A percentile compares a stretch with the other conserved stretches of the same genome.
Conservation (phyloP, 768 basidiomycete species). For the Agrocybe praecox region DNA sequence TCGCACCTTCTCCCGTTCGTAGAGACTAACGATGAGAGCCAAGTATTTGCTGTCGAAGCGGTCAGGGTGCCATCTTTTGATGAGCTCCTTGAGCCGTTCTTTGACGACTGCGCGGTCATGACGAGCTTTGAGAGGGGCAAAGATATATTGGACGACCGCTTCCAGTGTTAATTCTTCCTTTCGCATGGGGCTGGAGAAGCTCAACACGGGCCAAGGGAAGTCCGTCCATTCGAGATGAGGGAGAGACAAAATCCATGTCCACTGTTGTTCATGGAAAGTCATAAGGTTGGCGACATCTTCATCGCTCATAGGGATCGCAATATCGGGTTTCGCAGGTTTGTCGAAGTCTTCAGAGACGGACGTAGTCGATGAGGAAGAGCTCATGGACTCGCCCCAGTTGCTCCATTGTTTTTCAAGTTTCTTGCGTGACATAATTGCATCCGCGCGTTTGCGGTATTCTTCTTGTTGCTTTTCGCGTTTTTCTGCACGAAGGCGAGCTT, state of each 20-base stretch:
- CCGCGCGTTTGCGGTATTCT: constrained; percentile 23
- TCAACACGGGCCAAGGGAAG: constrained; percentile 27
- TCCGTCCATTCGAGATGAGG: constrained; percentile 22
- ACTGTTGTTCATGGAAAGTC: constrained; percentile 28
- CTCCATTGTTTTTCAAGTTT: constrained; percentile 4
- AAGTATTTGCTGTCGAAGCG: constrained; percentile 25
- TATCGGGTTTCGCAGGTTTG: constrained; percentile 3
- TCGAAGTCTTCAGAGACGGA: constrained; percentile 8
- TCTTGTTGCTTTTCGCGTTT: constrained; percentile 25
- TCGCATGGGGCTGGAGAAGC: constrained; percentile 17
- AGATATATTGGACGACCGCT: constrained; percentile 21
- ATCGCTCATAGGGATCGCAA: constrained; percentile 11
- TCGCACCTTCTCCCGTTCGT: constrained; percentile 23
- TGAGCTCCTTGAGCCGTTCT: constrained; percentile 21
- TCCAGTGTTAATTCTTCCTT: constrained; percentile 20
- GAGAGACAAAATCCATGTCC: constrained; percentile 20
- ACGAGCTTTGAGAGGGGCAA: constrained; percentile 16
- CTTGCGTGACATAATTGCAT: constrained; percentile 21
- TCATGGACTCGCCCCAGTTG: constrained; percentile 12
- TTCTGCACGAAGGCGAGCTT: constrained; percentile 13
- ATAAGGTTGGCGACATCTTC: constrained; percentile 22
- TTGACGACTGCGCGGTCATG: constrained; percentile 16
- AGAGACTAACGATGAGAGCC: constrained; percentile 12
- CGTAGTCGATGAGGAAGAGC: constrained; percentile 15
- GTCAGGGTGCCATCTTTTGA: constrained; percentile 25